A percentile compares a stretch with the other conserved stretches of the same genome.
Conservation (phyloP, 1,284 basidiomycete species). For the Prillingera fragicola region DNA sequence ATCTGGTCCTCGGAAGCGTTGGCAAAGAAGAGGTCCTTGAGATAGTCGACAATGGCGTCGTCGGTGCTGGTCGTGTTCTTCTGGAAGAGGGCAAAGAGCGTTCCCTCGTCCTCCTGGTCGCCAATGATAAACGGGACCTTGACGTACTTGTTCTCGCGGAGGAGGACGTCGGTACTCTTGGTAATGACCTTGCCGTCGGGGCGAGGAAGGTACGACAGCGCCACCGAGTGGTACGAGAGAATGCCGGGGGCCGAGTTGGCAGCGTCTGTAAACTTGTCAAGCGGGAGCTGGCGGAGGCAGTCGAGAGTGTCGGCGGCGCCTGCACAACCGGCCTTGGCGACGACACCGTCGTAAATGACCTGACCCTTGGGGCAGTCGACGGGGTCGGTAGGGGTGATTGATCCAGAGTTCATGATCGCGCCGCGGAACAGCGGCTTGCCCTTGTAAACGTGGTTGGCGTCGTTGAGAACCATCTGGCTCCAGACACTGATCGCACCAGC, state of each 20-base stretch:
- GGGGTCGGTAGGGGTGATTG: slow-evolving; percentile 41
- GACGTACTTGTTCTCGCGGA: slow-evolving; percentile 7
- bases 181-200: slow-evolving; percentile 55
- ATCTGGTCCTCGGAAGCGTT: slow-evolving; percentile 14
- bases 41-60: slow-evolving; percentile 8
- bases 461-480: slow-evolving; percentile 55
- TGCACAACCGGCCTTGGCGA: slow-evolving; percentile 10
- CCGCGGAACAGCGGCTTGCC: slow-evolving; percentile 50
- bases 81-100: slow-evolving; percentile 26
- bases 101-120: slow-evolving; percentile 22
- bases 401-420: slow-evolving; percentile 42
- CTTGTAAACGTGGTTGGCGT: slow-evolving; percentile 44
- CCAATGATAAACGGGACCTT: slow-evolving; percentile 20
- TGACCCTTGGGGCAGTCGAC: slow-evolving; percentile 15
- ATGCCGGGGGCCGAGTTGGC: slow-evolving; percentile 13
- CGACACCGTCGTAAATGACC: slow-evolving; percentile 13
- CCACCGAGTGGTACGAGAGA: slow-evolving; percentile 13
- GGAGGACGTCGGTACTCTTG: slow-evolving; percentile 42
- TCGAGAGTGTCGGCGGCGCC: slow-evolving; percentile 50
- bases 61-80: slow-evolving; percentile 21
- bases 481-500: slow-evolving; percentile 49
- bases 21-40: slow-evolving; percentile 25
- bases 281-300: slow-evolving; percentile 53
- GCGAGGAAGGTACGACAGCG: slow-evolving; percentile 52
- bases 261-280: slow-evolving; percentile 17